A percentile compares a stretch with the other conserved stretches of the same genome.
phyloP scores from a whole-genome alignment of 306 rosid species.

The Cicer pinnatifidum region DNA sequence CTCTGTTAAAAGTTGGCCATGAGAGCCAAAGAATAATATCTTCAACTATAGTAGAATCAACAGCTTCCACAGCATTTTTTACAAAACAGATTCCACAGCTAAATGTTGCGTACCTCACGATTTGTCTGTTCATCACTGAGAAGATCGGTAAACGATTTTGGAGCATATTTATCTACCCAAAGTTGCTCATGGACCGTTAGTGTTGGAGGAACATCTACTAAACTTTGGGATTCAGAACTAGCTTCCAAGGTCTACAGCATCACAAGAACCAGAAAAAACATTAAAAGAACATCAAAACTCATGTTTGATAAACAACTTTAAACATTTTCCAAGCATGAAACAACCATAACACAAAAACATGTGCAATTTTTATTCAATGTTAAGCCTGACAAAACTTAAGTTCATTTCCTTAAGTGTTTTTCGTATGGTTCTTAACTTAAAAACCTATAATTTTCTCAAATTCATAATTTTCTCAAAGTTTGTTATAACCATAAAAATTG shows the following conservation, averaged over 20 bases:
- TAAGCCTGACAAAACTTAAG: neutral
- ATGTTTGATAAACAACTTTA: conserved; percentile 18
- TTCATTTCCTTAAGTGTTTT: too few species aligned
- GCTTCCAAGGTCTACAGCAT: conserved; percentile 67
- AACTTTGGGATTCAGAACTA: conserved; percentile 62
- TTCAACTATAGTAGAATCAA: conserved; percentile 25
- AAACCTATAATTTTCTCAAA: too few species aligned
- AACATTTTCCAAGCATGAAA: conserved; percentile 19
- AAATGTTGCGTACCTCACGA: conserved; percentile 69
- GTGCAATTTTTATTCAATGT: conserved; percentile 32
- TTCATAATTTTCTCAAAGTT: too few species aligned
- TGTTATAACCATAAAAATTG: too few species aligned
- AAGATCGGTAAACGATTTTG: conserved; percentile 86
- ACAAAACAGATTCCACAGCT: conserved; percentile 4
- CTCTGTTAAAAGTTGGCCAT: neutral
- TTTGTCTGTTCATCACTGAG: conserved; percentile 97
- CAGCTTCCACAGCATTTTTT: neutral
- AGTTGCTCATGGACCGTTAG: conserved; percentile 64
- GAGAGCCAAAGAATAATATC: conserved; percentile 31
- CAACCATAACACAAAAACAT: conserved; percentile 6
- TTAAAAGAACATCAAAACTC: conserved; percentile 18
- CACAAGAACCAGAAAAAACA: conserved; percentile 35
- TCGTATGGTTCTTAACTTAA: too few species aligned
- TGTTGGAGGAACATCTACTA: conserved; percentile 57
- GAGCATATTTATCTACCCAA: conserved; percentile 98